Evolutionary conservation across 345 rosid species (phyloP).

Genomic region (Ailanthus altissimus): DNA sequence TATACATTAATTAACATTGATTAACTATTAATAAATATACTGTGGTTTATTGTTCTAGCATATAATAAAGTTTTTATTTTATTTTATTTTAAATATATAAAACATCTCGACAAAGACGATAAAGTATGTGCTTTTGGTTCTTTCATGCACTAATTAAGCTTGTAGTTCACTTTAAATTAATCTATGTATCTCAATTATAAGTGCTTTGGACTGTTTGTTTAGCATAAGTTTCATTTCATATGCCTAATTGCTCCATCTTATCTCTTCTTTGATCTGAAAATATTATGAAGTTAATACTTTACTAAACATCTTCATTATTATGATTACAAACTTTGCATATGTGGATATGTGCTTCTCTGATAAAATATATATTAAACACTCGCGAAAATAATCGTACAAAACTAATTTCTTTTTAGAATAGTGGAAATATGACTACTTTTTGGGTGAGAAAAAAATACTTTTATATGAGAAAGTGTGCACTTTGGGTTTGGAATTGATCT

Average conservation of each 20-base stretch:
- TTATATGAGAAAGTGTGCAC: too few relatives aligned
- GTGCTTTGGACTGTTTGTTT: conserved; percentile 11
- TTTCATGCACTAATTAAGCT: conserved; percentile 27
- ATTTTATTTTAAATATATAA: not conserved
- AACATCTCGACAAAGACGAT: conserved; percentile 34
- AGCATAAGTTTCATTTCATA: conserved; percentile 26
- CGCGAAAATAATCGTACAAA: too few relatives aligned
- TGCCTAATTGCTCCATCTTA: not conserved
- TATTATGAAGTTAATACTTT: not conserved
- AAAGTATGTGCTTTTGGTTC: conserved; percentile 30
- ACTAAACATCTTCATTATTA: not conserved
- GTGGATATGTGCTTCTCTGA: not conserved
- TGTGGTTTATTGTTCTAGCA: not conserved
- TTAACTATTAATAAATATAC: too few relatives aligned
- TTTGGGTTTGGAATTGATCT: too few relatives aligned
- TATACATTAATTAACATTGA: too few relatives aligned
- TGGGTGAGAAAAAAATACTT: too few relatives aligned
- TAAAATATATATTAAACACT: not conserved
- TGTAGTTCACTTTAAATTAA: conserved; percentile 4
- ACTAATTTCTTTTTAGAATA: not conserved
- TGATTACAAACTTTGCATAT: not conserved
- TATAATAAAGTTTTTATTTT: not conserved
- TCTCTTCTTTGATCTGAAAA: not conserved
- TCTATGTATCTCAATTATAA: not conserved
- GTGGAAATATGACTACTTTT: not conserved